Base-by-base conservation (phyloP, 1,139 yeast genomes). In the Scheffersomyces segobiensis region DNA sequence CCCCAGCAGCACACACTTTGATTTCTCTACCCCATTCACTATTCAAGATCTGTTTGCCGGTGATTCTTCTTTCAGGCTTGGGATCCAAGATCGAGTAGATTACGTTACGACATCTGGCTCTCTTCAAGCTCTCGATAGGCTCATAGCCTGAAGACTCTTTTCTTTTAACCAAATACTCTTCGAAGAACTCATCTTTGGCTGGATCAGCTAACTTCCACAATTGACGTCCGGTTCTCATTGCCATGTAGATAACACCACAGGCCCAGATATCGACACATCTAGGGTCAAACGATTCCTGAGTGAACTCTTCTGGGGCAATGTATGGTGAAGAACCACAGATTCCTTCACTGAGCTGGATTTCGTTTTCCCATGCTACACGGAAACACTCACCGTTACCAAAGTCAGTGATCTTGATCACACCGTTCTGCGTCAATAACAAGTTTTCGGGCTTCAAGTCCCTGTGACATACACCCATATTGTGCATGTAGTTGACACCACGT, bases 21-120 rank as follows among this genome's bases (percentile, higher is more conserved):
- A 93, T 92, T 70, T 91, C 96, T 62, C 98, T 79, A 1, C 97
- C 97, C 98, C 98, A 95, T 74, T 95, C 98, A 71, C 96, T 88
- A 70, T 89, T 92, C 70, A 95, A 78, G 46, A 93, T 87, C 74
- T 95, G 98, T 66, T 87, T 86, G 32, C 96, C 97, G 22, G 91
- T 93, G 63, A 95, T 89, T 70, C 99, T 83, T 65, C 98, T 82
- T 47, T 80, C 79, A 1, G 98, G 97, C 54, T 88, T 87, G 1
- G 99, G 98, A 69, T 95, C 98, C 67, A 93, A 78, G 56, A 95
- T 90, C 22, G 97, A 91, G 73, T 93, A 93, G 57, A 95, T 89
- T 50, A 93, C 98, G 68, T 95, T 93, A 55, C 97, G 81, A 71
- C 98, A 93, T 64, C 96, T 80, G 1, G 96, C 91, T 56, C 97